Conservation (phyloP, 495 filamentous ascomycete species). For the Penicillium cataractarum region DNA sequence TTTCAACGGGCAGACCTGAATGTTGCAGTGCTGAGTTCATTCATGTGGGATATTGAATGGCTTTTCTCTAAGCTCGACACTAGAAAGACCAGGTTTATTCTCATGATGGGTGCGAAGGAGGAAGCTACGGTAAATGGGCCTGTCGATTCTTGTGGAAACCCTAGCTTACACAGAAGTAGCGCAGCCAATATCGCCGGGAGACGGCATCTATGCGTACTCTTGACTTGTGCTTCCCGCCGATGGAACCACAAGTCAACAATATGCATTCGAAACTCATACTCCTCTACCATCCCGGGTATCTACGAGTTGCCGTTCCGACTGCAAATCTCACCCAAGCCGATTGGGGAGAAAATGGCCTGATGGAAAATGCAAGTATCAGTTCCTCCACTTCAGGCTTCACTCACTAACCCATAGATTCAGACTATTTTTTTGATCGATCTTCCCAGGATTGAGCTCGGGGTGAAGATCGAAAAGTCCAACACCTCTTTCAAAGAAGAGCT, state of each 20-base stretch:
- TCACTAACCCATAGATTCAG: conserved; percentile 32
- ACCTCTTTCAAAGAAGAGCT: conserved; percentile 69
- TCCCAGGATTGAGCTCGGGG: conserved; percentile 53
- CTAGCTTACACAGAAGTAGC: not conserved
- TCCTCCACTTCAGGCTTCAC: not conserved
- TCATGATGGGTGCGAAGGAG: conserved; percentile 71
- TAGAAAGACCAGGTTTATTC: conserved; percentile 57
- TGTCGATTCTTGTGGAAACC: no score
- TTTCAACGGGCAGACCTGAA: conserved; percentile 70
- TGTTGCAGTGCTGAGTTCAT: conserved; percentile 83
- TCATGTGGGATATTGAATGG: conserved; percentile 82
- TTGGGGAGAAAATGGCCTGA: conserved; percentile 78
- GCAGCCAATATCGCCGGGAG: conserved; percentile 38
- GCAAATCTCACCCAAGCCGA: conserved; percentile 81
- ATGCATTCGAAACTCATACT: conserved; percentile 95
- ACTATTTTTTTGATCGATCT: conserved; percentile 86
- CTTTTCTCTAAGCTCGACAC: conserved; percentile 62
- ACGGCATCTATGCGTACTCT: conserved; percentile 57
- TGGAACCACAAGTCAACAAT: conserved; percentile 62
- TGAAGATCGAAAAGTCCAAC: not conserved
- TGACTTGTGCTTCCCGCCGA: conserved; percentile 78
- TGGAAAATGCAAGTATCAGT: conserved; percentile 69
- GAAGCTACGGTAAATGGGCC: conserved; percentile 56
- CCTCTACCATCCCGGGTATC: conserved; percentile 67
- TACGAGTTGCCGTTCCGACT: conserved; percentile 78